Evolutionary conservation across 768 basidiomycete genomes (phyloP), one percentile per base, ranked within the genome.

Genomic region (Kwoniella bestiolae): DNA sequence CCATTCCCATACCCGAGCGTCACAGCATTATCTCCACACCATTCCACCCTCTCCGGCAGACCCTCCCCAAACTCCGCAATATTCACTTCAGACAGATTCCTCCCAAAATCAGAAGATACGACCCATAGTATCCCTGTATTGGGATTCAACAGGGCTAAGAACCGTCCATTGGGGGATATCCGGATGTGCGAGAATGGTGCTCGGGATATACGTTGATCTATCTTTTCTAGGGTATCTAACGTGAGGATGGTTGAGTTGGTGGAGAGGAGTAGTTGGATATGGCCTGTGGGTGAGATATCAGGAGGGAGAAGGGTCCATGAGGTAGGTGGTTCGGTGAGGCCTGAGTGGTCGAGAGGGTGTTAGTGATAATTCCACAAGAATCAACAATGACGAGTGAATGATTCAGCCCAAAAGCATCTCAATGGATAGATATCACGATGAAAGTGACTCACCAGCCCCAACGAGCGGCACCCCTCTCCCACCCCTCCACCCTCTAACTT

Each of bases 11-110:
- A 97, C 21, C 89, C 89, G 18, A 96, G 85, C 3, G 93, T 84
- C 49, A 98, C 90, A 0, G 94, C 92, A 80, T 99, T 94, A 76
- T 93, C 92, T 1, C 94, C 94, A 79, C 94, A 97, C 96, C 96
- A 99, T 74, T 90, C 90, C 0, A 93, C 88, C 69, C 90, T 89
- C 35, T 84, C 83, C 2, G 65, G 83, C 75, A 31, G 86, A 5
- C 69, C 77, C 9, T 58, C 61, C 2, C 70, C 74, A 1, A 72
- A 34, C 18, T 50, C 28, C 8, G 60, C 21, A 12, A 83, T 60
- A 45, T 93, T 87, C 70, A 91, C 93, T 76, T 96, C 94, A 3
- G 92, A 91, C 71, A 95, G 85, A 73, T 86, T 91, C 45, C 91
- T 86, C 68, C 91, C 89, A 76, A 98, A 97, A 80, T 97, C 92